Evolutionary conservation across 2,329 filamentous ascomycete species (phyloP).

Genomic region (Fusarium austroafricanum): DNA sequence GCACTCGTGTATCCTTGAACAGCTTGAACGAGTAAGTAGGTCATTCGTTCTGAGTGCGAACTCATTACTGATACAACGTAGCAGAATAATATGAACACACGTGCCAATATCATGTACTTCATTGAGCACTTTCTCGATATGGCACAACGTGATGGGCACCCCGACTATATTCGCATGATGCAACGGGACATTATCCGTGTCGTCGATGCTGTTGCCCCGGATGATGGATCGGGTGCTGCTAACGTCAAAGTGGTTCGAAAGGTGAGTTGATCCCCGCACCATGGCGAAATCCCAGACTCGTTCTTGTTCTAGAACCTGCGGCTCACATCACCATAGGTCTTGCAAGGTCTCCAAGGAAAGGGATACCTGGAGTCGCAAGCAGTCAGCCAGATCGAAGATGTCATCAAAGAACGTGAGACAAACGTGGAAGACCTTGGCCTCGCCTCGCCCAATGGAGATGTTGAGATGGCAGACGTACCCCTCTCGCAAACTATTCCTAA

Average conservation of each 20-base stretch:
- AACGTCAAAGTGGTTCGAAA: conserved; percentile 94
- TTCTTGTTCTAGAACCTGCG: conserved; percentile 3
- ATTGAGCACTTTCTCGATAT: conserved; percentile 94
- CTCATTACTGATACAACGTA: conserved; percentile 17
- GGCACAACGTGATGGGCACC: conserved; percentile 78
- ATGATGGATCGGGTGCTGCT: conserved; percentile 86
- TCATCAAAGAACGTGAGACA: conserved; percentile 81
- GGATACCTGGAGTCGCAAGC: conserved; percentile 79
- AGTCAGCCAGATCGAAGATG: conserved; percentile 83
- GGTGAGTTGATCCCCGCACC: conserved; percentile 58
- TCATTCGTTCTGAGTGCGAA: not conserved
- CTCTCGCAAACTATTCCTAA: conserved; percentile 56
- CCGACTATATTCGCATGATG: conserved; percentile 92
- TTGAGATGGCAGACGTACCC: conserved; percentile 56
- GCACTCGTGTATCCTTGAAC: conserved; percentile 96
- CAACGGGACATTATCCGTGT: conserved; percentile 91
- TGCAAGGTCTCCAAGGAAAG: conserved; percentile 77
- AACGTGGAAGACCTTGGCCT: conserved; percentile 67
- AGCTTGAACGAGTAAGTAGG: conserved; percentile 78
- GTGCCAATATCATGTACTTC: conserved; percentile 99
- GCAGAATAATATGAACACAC: conserved; percentile 93
- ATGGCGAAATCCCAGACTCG: not conserved
- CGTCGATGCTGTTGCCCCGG: conserved; percentile 90
- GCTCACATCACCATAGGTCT: conserved; percentile 61
- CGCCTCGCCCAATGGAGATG: conserved; percentile 61